phyloP scores from a whole-genome alignment of 371 early-diverging fungal species.

The Thermomucor indicae-seudaticae region DNA sequence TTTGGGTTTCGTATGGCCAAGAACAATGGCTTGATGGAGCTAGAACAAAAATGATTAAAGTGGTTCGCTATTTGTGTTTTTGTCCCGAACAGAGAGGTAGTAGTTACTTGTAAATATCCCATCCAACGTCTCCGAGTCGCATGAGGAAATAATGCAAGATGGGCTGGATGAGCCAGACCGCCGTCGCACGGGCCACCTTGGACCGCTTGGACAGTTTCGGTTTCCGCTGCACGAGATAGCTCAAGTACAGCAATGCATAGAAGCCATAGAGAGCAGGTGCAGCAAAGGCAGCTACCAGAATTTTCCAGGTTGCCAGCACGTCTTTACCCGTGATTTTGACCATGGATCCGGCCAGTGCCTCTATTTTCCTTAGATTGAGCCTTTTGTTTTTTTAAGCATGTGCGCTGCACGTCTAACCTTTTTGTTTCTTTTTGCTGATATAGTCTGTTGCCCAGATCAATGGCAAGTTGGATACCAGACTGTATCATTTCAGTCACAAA shows the following conservation, averaged over 20 bases:
- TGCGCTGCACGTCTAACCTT: constrained; percentile 45
- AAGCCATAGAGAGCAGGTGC: constrained; percentile 73
- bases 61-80: neutral
- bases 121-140: constrained; percentile 80
- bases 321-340: constrained; percentile 94
- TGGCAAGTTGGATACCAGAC: constrained; percentile 72
- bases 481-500: constrained; percentile 7
- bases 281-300: constrained; percentile 74
- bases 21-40: constrained; percentile 84
- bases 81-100: neutral
- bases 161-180: constrained; percentile 58
- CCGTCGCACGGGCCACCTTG: constrained; percentile 28
- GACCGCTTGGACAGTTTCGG: constrained; percentile 17
- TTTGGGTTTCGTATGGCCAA: constrained; percentile 58
- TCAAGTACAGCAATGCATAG: constrained; percentile 54
- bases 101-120: constrained; percentile 75
- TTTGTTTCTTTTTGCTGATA: constrained; percentile 77
- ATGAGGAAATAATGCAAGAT: constrained; percentile 77
- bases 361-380: too few relatives aligned
- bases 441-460: constrained; percentile 65
- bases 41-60: constrained; percentile 6
- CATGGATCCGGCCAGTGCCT: constrained; percentile 85
- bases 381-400: too few relatives aligned
- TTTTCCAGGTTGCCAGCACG: constrained; percentile 96
- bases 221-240: constrained; percentile 36